Conservation (phyloP, 495 filamentous ascomycete species). For the Cercophora sp. region DNA sequence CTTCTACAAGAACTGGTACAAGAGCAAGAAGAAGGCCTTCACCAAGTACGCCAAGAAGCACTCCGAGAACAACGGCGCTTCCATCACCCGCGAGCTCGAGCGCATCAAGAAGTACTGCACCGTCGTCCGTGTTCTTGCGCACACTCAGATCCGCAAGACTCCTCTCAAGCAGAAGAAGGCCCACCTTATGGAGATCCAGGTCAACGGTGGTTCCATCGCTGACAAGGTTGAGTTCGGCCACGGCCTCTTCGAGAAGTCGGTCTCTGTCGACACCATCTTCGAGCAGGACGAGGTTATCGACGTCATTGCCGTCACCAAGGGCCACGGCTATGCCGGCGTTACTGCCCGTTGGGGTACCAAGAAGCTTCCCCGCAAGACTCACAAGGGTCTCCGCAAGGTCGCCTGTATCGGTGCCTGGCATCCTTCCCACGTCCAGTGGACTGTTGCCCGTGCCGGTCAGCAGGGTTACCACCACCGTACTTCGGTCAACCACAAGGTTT, state of each 20-base stretch:
- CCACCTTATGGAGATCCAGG: conserved; percentile 99
- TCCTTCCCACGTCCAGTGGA: conserved; percentile 99
- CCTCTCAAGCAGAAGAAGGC: conserved; percentile 99
- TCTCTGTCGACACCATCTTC: conserved; percentile 90
- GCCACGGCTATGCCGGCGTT: conserved; percentile 97
- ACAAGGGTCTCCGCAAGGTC: conserved; percentile 99
- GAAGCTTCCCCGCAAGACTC: conserved; percentile 99
- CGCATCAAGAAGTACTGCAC: conserved; percentile 99
- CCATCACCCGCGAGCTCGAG: conserved; percentile 94
- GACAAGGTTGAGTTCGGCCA: conserved; percentile 96
- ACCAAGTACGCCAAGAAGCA: conserved; percentile 99
- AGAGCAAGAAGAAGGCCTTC: conserved; percentile 99
- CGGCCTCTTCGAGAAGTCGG: conserved; percentile 96
- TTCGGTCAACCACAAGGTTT: conserved; percentile 99
- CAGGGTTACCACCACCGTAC: conserved; percentile 99
- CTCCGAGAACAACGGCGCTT: conserved; percentile 81
- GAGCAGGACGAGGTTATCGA: conserved; percentile 99
- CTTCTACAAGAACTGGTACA: conserved; percentile 99
- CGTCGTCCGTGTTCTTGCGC: conserved; percentile 97
- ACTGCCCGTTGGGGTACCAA: conserved; percentile 99
- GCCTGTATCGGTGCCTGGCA: conserved; percentile 99
- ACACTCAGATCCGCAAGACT: conserved; percentile 99
- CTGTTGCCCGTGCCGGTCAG: conserved; percentile 99
- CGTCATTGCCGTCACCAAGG: conserved; percentile 99
- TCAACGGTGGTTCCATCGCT: conserved; percentile 92